phyloP scores from a whole-genome alignment of 2,329 filamentous ascomycete species.

The Fusarium sp. region DNA sequence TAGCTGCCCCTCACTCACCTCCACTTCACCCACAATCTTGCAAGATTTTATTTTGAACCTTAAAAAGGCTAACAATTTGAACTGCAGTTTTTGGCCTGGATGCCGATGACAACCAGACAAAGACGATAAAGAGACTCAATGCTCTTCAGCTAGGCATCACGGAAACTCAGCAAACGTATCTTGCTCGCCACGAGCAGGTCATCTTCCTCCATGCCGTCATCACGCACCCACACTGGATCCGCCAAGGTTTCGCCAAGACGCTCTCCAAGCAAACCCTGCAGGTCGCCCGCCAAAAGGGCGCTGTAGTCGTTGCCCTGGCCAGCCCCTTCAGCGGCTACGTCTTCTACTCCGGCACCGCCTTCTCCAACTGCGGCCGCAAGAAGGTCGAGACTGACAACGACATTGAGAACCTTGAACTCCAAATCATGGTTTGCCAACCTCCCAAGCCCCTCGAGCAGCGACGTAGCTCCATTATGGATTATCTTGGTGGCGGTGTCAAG shows the following conservation, averaged over 20 bases:
- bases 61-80: neutral
- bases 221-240: conserved; percentile 39
- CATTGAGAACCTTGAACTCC: conserved; percentile 34
- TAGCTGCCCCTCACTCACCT: neutral
- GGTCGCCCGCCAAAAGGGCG: conserved; percentile 29
- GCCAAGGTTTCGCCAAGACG: conserved; percentile 38
- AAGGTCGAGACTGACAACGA: conserved; percentile 34
- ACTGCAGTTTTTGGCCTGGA: conserved; percentile 20
- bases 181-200: conserved; percentile 25
- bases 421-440: conserved; percentile 32
- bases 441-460: conserved; percentile 33
- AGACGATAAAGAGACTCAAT: conserved; percentile 30
- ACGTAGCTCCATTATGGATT: conserved; percentile 37
- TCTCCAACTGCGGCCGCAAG: conserved; percentile 39
- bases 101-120: conserved; percentile 12
- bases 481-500: conserved; percentile 5
- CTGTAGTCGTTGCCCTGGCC: conserved; percentile 25
- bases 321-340: conserved; percentile 40
- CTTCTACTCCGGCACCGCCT: conserved; percentile 38
- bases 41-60: neutral
- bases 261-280: conserved; percentile 35
- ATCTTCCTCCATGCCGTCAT: conserved; percentile 42
- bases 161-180: conserved; percentile 37
- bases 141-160: conserved; percentile 34
- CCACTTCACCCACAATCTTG: neutral